Evolutionary conservation across 148 eudicot genomes (phyloP), one percentile per base, ranked within the genome.

Genomic region (Camellia lanceoleosa): DNA sequence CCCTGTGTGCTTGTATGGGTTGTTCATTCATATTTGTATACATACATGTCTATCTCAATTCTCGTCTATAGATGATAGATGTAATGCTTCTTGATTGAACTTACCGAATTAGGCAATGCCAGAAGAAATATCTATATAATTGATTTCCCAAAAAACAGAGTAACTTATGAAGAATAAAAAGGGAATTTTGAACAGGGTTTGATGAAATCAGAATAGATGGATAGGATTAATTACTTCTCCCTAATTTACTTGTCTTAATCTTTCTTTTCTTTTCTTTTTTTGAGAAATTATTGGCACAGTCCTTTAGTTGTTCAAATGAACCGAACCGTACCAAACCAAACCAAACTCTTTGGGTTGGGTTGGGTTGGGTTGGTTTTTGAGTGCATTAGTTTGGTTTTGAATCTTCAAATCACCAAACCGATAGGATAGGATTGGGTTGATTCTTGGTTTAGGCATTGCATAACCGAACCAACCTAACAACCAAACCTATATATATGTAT

Each of bases 51-150:
- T 11, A 2, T 60, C 4, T n/a, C 30, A 7, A 59, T 42, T 15
- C 42, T 18, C 43, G 14, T 44, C 5, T 44, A 42, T 41, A 0
- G 73, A 46, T 76, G 7, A 20, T 43, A n/a, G 67, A 55, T 75
- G 46, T 38, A 16, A 68, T 68, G 49, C 5, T 61, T 41, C 9
- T 44, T 43, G 8, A 10, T 59, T 47, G 19, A 30, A 16, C 63
- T 18, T 7, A 49, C 59, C 76, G 55, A 71, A 2, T 49, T 76
- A 43, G 56, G 14, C 72, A 65, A 74, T 67, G 54, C 74, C 43
- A n/a, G 19, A 56, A 56, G 4, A 20, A 20, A 80, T 74, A 71
- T 74, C 7, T 59, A 11, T 43, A 11, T 69, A 5, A 30, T 73
- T 73, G 23, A 11, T 62, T 71, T 72, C 8, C 61, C 43, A 72